Evolutionary conservation across 257 asterid genomes (phyloP), one percentile per base, ranked within the genome.

Genomic region (Nicotiana undulata): DNA sequence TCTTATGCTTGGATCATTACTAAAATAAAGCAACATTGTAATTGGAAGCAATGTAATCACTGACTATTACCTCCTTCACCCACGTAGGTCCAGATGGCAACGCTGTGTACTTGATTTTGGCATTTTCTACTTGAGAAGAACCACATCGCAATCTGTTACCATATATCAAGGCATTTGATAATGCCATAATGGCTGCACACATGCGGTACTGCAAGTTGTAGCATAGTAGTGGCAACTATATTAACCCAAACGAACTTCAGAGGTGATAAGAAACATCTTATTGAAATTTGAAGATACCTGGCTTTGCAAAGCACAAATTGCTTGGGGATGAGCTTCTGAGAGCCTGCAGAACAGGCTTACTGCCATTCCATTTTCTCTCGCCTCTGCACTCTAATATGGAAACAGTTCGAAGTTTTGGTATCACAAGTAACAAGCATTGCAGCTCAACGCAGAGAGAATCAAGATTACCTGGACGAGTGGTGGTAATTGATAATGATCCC

Each of bases 401-500:
- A 79, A 82, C 79, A 80, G 83, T 84, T 80, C 75, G 83, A 79
- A 65, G 55, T 70, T 67, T 65, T 63, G 9, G 52, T 34, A 84
- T 44, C 82, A 74, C 76, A 86, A 26, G 37, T 44, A 70, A 76
- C 80, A 28, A 70, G 55, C 84, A 84, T 75, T 65, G 82, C 80
- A 77, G 78, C 70, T 77, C 79, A 60, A 61, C n/a, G 10, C 34
- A 28, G 59, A 26, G 34, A 66, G 65, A 68, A 65, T 52, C 63
- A 77, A 76, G 80, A 82, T 83, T 64, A 95, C 99, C 97, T 93
- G 99, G 79, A 95, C 98, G 81, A 95, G 97, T 81, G 99, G 99
- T 20, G 99, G 99, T 81, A 95, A 86, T 84, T 95, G 99, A 88
- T 95, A 95, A 87, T 95, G 97, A 91, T 95, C 99, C 80, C 99